phyloP scores from a whole-genome alignment of 2,329 filamentous ascomycete species.

The Scleromitrula shiraiana region DNA sequence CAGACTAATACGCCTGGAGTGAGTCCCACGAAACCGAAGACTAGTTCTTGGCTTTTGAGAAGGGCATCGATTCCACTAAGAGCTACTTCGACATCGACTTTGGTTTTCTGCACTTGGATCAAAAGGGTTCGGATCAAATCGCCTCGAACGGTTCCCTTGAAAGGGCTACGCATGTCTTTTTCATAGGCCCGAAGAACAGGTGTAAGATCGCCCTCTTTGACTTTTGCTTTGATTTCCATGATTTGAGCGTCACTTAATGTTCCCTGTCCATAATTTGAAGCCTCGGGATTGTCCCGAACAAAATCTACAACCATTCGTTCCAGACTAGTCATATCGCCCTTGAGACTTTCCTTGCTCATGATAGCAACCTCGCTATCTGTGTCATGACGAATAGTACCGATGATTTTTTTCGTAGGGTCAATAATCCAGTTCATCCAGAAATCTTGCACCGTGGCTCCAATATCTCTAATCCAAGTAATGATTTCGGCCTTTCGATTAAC shows the following conservation, averaged over 20 bases:
- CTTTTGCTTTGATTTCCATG: conserved; percentile 65
- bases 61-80: conserved; percentile 93
- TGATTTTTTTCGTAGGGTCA: conserved; percentile 71
- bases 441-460: conserved; percentile 72
- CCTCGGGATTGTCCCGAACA: conserved; percentile 69
- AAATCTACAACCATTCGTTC: conserved; percentile 99
- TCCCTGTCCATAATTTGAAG: conserved; percentile 38
- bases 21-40: conserved; percentile 94
- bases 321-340: conserved; percentile 81
- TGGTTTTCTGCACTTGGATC: conserved; percentile 97
- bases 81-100: conserved; percentile 93
- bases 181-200: conserved; percentile 89
- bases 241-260: conserved; percentile 62
- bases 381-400: conserved; percentile 90
- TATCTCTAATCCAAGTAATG: conserved; percentile 66
- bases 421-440: conserved; percentile 98
- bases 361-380: conserved; percentile 89
- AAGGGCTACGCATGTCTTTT: conserved; percentile 72
- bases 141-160: conserved; percentile 74
- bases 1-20: conserved; percentile 89
- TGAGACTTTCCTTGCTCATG: conserved; percentile 87
- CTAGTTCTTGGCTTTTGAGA: conserved; percentile 90
- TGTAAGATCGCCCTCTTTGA: conserved; percentile 87
- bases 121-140: conserved; percentile 84
- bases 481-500: conserved; percentile 70